phyloP scores from a whole-genome alignment of 2,329 filamentous ascomycete species.

The Talaromyces sp. region DNA sequence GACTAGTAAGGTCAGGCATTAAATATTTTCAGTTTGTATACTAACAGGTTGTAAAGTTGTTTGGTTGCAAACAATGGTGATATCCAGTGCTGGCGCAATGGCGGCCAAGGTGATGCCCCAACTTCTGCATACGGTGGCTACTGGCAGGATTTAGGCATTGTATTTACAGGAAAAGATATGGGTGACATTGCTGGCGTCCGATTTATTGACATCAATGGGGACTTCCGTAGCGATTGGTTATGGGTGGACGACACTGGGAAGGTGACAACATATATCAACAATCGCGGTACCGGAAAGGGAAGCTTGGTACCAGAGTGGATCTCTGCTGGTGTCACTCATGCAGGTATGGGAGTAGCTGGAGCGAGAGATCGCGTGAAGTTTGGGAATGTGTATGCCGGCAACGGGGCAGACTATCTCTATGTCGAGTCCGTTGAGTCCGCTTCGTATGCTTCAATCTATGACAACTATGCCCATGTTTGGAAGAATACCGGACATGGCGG shows the following conservation, averaged over 20 bases:
- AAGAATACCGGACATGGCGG: neutral
- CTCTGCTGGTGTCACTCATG: neutral
- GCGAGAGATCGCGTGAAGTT: neutral
- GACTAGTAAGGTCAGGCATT: neutral
- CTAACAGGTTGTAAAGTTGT: neutral
- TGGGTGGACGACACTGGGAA: slow-evolving; percentile 19
- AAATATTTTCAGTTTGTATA: no score
- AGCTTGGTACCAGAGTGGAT: neutral
- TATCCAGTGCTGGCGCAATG: slow-evolving; percentile 1
- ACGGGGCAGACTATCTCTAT: neutral
- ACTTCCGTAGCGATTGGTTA: slow-evolving; percentile 24
- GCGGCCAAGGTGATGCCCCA: neutral
- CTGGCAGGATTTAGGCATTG: neutral
- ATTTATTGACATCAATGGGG: slow-evolving; percentile 28
- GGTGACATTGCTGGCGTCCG: slow-evolving; percentile 4
- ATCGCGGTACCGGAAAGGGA: neutral
- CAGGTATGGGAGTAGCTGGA: neutral
- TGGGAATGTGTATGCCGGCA: neutral
- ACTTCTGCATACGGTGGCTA: neutral
- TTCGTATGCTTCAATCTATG: neutral
- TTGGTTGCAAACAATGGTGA: neutral
- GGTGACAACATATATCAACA: neutral
- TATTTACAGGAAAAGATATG: neutral
- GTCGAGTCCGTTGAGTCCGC: neutral
- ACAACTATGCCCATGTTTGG: neutral